phyloP scores from a whole-genome alignment of 495 filamentous ascomycete genomes.

The Amphirosellinia nigrospora region DNA sequence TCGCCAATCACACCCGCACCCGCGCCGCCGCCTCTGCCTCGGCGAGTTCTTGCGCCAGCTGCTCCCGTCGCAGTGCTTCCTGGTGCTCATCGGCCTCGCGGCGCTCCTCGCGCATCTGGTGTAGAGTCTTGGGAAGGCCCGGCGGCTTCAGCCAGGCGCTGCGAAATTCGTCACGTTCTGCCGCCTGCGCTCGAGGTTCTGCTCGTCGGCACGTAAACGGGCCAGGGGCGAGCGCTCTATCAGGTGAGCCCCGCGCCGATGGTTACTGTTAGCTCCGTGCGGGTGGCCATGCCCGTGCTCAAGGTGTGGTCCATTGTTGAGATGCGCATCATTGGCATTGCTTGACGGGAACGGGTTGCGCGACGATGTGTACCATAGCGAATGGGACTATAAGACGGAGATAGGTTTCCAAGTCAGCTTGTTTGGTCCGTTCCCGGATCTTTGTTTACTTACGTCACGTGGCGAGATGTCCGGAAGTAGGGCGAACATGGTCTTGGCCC shows the following conservation, averaged over 20 bases:
- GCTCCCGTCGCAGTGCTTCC: slow-evolving; percentile 70
- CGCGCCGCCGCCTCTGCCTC: slow-evolving; percentile 56
- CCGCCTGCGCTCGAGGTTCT: slow-evolving; percentile 68
- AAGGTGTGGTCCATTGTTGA: slow-evolving; percentile 34
- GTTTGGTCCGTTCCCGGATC: slow-evolving; percentile 23
- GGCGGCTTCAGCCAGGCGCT: slow-evolving; percentile 80
- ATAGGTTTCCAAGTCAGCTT: not conserved
- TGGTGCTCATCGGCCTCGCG: slow-evolving; percentile 82
- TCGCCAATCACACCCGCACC: slow-evolving; percentile 42
- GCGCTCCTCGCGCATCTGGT: slow-evolving; percentile 77
- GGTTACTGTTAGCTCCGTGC: slow-evolving; percentile 28
- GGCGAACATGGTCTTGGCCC: slow-evolving; percentile 59
- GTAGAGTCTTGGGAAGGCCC: slow-evolving; percentile 75
- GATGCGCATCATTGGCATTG: slow-evolving; percentile 33
- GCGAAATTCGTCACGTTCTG: slow-evolving; percentile 74
- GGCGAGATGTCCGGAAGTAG: slow-evolving; percentile 76
- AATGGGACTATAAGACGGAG: slow-evolving; percentile 60
- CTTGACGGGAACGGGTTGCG: slow-evolving; percentile 48
- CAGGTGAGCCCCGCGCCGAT: slow-evolving; percentile 35
- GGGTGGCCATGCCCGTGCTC: slow-evolving; percentile 30
- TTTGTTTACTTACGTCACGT: slow-evolving; percentile 65
- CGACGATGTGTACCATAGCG: slow-evolving; percentile 71
- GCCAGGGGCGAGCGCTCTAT: slow-evolving; percentile 61
- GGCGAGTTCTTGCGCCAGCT: slow-evolving; percentile 67
- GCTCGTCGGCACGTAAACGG: slow-evolving; percentile 71